Base-by-base conservation (phyloP, 2,329 filamentous ascomycete genomes). In the Xylariaceae sp. region DNA sequence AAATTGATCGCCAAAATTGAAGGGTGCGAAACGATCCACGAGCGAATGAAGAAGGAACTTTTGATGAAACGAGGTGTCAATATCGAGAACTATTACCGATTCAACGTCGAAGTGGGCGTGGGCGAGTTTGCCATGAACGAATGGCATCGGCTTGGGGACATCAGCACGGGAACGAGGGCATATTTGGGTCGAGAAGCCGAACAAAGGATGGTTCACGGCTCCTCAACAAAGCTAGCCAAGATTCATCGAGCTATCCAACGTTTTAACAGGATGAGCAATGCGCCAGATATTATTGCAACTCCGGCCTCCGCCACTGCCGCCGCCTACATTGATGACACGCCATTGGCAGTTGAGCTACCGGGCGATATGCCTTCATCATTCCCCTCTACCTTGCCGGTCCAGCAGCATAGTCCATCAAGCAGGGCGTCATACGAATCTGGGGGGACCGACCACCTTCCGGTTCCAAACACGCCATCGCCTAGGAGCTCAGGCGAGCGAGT, bases 61-160 rank as follows among this genome's bases (percentile, higher is more conserved):
- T 75, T 97, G 18, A 72, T 81, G 6, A 87, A 85, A 66, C 83
- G 90, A 32, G 83, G 86, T 22, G 89, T 97, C 52, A 91, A 87
- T 60, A 80, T 82, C 45, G 91, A 96, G 51, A 89, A 95, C 66
- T 99, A 99, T 72, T 95, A 90, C 67, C 87, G 94, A 7, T 75
- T 97, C n/a, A 99, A 99, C 57, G 94, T 97, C 38, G 91, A 97
- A 65, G 85, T 96, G 14, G 94, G 92, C 1, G 91, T 97, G 3
- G 91, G 92, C 46, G 94, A 97, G 65, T 97, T 96, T 66, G 92
- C 89, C 45, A 97, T 99, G 90, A 99, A 97, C 65, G 94, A 97
- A 67, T 99, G 94, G 94, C 82, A 89, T 61, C 83, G 91, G 3
- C 74, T 97, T n/a, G 86, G 89, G 22, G 92, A 96, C 45, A 97